These are phyloP conservation scores for Eucalyptus camaldulensis DNA, from an alignment of 345 rosid species.

Conservation along the genomic window DNA sequence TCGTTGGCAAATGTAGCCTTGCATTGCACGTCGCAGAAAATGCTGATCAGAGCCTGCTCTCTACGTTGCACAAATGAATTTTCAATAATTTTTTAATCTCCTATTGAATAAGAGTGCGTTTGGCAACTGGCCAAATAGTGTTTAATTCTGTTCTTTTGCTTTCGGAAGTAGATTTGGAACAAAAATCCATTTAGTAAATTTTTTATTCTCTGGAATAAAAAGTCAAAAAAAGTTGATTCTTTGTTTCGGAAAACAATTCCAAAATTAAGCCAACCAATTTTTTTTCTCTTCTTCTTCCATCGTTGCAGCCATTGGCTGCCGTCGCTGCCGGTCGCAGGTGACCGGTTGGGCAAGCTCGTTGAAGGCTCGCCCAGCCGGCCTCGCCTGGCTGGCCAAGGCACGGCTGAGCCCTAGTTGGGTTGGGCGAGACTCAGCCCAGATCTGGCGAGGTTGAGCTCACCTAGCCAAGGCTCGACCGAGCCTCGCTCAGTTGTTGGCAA, in stretches of 20 bases:
- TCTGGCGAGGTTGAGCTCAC: fast-evolving
- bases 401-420: fast-evolving
- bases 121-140: fast-evolving
- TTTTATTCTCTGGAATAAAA: fast-evolving
- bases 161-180: fast-evolving
- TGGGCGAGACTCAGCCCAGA: fast-evolving
- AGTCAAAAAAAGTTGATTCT: no score
- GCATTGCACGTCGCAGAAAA: not conserved
- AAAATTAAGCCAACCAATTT: no score
- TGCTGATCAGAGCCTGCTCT: not conserved
- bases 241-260: fast-evolving
- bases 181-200: fast-evolving
- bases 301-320: fast-evolving
- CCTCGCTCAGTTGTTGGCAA: fast-evolving
- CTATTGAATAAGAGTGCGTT: fast-evolving
- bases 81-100: not conserved
- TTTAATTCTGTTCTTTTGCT: fast-evolving
- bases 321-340: fast-evolving
- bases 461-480: no score
- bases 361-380: fast-evolving
- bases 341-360: no score
- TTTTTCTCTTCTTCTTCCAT: no score
- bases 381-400: fast-evolving
- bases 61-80: no score
- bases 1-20: not conserved